A percentile compares a stretch with the other conserved stretches of the same genome.
phyloP scores from a whole-genome alignment of 768 basidiomycete genomes.

The Ephemerocybe angulata region DNA sequence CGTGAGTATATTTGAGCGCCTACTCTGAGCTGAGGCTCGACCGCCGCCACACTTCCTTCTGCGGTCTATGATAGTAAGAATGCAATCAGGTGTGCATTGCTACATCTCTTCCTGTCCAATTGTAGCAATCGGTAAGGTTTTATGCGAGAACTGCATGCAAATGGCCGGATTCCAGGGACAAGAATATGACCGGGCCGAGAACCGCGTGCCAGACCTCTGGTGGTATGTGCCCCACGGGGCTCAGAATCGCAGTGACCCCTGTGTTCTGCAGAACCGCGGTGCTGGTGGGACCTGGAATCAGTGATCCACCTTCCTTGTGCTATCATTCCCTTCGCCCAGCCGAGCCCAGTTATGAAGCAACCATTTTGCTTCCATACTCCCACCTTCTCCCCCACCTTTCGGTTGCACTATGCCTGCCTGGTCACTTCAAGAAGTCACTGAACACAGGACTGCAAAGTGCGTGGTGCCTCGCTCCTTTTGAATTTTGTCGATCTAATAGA shows the following conservation, averaged over 20 bases:
- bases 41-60: too few species aligned
- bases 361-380: neutral
- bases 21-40: neutral
- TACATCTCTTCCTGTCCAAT: neutral
- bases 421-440: slow-evolving; percentile 55
- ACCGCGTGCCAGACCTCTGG: neutral
- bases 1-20: slow-evolving; percentile 22
- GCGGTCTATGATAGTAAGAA: too few species aligned
- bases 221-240: neutral
- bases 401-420: slow-evolving; percentile 36
- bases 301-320: neutral
- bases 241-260: neutral
- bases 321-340: neutral
- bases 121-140: too few species aligned
- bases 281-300: neutral
- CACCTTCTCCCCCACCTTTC: slow-evolving; percentile 16
- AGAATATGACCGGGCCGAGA: neutral
- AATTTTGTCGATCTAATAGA: slow-evolving; percentile 1
- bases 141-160: too few species aligned
- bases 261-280: neutral
- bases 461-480: neutral
- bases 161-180: neutral
- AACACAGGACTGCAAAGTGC: slow-evolving; percentile 54
- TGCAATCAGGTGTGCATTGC: neutral
- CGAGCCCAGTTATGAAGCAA: neutral